These are phyloP conservation scores for Diaporthe humulicola DNA, from an alignment of 2,329 filamentous ascomycete genomes.

Conservation along the genomic window DNA sequence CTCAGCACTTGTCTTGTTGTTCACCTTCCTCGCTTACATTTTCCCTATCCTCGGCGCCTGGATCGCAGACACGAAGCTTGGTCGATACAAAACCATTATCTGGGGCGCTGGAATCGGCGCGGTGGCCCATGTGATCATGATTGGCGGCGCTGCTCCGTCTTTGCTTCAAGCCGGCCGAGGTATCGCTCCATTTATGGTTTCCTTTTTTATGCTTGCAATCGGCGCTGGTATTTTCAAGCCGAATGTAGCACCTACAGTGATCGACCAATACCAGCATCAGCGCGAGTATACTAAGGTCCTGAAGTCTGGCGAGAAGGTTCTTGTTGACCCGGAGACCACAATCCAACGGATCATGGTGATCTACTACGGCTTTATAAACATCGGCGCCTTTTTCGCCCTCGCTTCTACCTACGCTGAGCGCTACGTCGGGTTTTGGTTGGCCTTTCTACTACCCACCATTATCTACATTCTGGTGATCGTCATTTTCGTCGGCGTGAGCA, in stretches of 20 bases:
- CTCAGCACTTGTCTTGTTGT: constrained; percentile 59
- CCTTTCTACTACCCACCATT: constrained; percentile 65
- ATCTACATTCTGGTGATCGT: constrained; percentile 72
- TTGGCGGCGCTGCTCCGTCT: constrained; percentile 72
- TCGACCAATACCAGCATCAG: constrained; percentile 59
- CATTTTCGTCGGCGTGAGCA: constrained; percentile 68
- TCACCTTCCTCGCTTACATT: constrained; percentile 62
- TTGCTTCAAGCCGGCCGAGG: constrained; percentile 65
- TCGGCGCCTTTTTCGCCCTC: constrained; percentile 72
- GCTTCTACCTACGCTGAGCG: constrained; percentile 82
- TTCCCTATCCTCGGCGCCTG: constrained; percentile 65
- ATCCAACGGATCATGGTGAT: constrained; percentile 60
- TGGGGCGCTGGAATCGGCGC: constrained; percentile 67
- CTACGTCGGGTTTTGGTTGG: constrained; percentile 81
- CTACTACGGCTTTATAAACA: constrained; percentile 76
- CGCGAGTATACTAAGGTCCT: constrained; percentile 57
- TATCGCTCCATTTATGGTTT: constrained; percentile 72
- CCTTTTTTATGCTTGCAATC: constrained; percentile 75
- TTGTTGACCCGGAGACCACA: constrained; percentile 61
- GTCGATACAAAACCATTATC: constrained; percentile 76
- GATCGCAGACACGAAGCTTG: constrained; percentile 74
- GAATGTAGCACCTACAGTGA: constrained; percentile 60
- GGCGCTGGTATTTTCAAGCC: constrained; percentile 81
- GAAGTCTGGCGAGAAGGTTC: constrained; percentile 57
- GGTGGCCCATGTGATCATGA: constrained; percentile 74